Base-by-base conservation (phyloP, 106 monocot species). In the Apostasia shenzhenica region DNA sequence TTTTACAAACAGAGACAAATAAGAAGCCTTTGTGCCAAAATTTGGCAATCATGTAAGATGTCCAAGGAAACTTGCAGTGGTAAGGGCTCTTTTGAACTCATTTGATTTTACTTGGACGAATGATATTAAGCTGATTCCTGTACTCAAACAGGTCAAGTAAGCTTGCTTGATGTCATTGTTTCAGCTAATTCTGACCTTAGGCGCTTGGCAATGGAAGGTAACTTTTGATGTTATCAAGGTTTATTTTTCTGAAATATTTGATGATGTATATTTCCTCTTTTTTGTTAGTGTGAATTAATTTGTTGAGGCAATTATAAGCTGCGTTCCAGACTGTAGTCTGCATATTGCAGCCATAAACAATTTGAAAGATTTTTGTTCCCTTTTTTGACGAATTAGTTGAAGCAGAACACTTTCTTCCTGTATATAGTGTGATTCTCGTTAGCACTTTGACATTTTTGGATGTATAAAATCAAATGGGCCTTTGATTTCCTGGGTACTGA, bases 201-300 rank as follows among this genome's bases (percentile, higher is more conserved):
- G 39, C 54, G 63, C 12, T 57, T 88, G 42, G 86, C 86, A 46
- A 58, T 82, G 61, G 75, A 92, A 86, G 91, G 95, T 91, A 52
- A 39, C 76, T 58, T 13, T 54, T 55, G 52, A 41, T 6, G 41
- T 13, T 58, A 37, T 13, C 38, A 61, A 8, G 61, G 40, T 1
- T 40, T 66, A 1, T 13, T 13, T 5, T 45, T 45, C 45, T 41
- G 9, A 7, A 61, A 7, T 47, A 45, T 70, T 12, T 44, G 41
- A 10, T 45, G 12, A 57, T 38, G 14, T 60, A 60, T 8, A 26
- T 26, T 26, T 26, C 26, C 26, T 26, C 26, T 26, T 26, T 26
- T 26, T 26, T 26, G 26, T 26, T 26, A 26, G 26, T 26, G 26
- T 26, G 26, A 26, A 26, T 26, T 26, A 26, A 26, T 26, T 26